Evolutionary conservation across 2,329 filamentous ascomycete genomes (phyloP), one percentile per base, ranked within the genome.

Genomic region (Xylaria sp.): DNA sequence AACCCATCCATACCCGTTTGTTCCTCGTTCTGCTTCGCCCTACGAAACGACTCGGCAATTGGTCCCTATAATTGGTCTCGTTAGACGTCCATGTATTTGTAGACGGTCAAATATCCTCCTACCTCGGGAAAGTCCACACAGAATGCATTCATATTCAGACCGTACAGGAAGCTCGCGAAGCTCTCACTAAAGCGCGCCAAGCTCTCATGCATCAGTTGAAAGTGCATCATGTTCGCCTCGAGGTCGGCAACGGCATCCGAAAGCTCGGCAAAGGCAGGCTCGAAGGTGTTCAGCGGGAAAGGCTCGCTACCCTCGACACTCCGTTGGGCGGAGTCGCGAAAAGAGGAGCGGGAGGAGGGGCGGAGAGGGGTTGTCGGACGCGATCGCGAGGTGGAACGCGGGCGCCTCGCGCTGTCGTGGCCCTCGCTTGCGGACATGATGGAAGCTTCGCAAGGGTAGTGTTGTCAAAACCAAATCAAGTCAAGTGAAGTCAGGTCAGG

Each of bases 121-220:
- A 92, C 92, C 84, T 99, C 94, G 0, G 92, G 90, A 62, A 97
- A 99, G 72, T 99, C 94, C 26, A 97, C 92, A 71, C 93, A 97
- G 71, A 97, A 99, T 1, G 94, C 94, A 72, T 97, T 97, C 92
- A 99, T 97, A 69, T 97, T 97, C 70, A 99, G 73, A 1, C 94
- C 94, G 66, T 97, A 99, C 42, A 99, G 76, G 67, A 99, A 97
- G 64, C 89, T 91, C 1, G 92, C 92, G 73, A 99, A 99, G 68
- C 90, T 95, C 79, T 99, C 94, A 72, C 88, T 93, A 74, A 99
- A 99, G 21, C 94, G 85, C 20, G 91, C 86, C 63, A 99, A 75
- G 67, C 91, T 96, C 77, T 97, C 93, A 69, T 99, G 92, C 87
- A 99, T 95, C 59, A 97, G 78, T 72, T 97, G 93, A 63, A 99